Evolutionary conservation across 2,329 filamentous ascomycete genomes (phyloP), one percentile per base, ranked within the genome.

Genomic region (Ascomycota sp.): DNA sequence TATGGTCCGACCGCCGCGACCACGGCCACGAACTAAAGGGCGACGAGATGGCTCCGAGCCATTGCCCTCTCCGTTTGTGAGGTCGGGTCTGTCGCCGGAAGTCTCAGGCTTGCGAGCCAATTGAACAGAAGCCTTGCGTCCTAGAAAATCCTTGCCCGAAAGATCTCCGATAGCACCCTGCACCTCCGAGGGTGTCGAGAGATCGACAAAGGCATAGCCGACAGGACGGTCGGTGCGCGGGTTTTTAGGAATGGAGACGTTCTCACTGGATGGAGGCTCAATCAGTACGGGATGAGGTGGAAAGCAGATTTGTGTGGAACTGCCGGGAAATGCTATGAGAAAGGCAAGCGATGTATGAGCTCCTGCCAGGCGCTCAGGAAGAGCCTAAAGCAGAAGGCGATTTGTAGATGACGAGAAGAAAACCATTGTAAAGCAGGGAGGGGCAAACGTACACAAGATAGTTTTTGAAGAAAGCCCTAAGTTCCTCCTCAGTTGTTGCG

Each of bases 381-480:
- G 20, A 15, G n/a, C 12, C 5, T 10, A 15, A 15, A 12, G 25
- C 8, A 15, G n/a, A 15, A 15, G 12, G 6, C 8, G 3, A 3
- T 25, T 25, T 25, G 12, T 8, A 9, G 13, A 24, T 6, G 5
- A 24, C 13, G 13, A 17, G 11, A 12, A 27, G 20, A 26, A 12
- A 6, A 11, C 4, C 8, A 26, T 9, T 20, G 10, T 30, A 13
- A 24, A 10, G 15, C 26, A 12, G 23, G 37, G 30, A 25, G 28
- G 15, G 29, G 34, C 29, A 26, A 2, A 80, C 86, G 71, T 72
- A 98, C 89, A 98, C 82, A 68, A 89, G 78, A 71, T 93, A 95
- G 61, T 76, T 80, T 71, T 89, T 86, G 78, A 98, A 98, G 73
- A 98, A 98, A 50, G 89, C 80, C 71, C 91, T 93, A 72, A 98